Percentiles rank a stretch among this genome's conserved stretches.
phyloP scores from a whole-genome alignment of 495 filamentous ascomycete genomes.

The Podospora pseudocomata region DNA sequence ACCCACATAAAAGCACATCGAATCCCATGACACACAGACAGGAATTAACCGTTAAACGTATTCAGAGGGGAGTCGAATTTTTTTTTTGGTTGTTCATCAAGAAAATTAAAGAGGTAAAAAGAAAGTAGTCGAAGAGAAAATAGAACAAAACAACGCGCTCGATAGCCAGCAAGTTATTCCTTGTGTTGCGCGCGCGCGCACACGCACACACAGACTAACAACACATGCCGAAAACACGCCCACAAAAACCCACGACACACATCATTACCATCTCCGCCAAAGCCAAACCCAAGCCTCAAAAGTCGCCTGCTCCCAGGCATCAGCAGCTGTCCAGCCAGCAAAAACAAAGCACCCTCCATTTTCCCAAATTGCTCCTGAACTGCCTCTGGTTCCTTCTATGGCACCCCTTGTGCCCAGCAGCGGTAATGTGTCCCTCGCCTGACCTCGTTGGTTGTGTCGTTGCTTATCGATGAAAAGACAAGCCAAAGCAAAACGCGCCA shows the following conservation, averaged over 20 bases:
- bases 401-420: background rate
- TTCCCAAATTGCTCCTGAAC: background rate
- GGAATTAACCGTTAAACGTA: background rate
- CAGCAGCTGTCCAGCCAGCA: background rate
- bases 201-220: background rate
- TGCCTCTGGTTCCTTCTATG: background rate
- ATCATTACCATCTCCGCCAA: background rate
- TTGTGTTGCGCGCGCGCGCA: background rate
- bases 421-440: background rate
- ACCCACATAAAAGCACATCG: too few relatives aligned
- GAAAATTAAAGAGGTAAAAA: background rate
- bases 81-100: background rate
- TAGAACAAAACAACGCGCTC: constrained; percentile 1
- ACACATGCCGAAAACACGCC: too few relatives aligned
- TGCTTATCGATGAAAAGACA: background rate
- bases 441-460: background rate
- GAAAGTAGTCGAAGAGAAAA: background rate
- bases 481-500: background rate
- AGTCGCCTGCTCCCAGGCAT: background rate
- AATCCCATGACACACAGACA: background rate
- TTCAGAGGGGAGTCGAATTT: background rate
- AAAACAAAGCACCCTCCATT: background rate
- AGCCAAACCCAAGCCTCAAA: background rate
- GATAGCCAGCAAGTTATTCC: background rate
- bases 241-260: background rate